Conservation (phyloP, 164 flowering plant species). For the Aristolochia californica region DNA sequence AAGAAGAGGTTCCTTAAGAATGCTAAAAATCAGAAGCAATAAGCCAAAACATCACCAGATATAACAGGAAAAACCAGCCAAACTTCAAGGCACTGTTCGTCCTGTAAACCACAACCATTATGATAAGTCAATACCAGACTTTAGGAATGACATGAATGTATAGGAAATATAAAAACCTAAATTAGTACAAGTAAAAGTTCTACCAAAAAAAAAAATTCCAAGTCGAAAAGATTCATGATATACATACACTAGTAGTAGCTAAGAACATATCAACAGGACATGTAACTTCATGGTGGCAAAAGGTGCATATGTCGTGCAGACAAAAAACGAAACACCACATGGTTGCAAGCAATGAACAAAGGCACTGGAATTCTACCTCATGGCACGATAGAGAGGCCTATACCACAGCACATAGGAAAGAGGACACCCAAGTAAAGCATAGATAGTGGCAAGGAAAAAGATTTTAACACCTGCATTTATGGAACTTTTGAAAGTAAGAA, state of each 20-base stretch:
- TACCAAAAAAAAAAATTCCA: neutral
- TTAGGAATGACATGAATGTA: neutral
- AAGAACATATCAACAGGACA: neutral
- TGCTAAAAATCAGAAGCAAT: neutral
- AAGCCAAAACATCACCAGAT: constrained; percentile 39
- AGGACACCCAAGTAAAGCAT: constrained; percentile 76
- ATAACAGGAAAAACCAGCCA: constrained; percentile 68
- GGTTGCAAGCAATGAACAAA: too few relatives aligned
- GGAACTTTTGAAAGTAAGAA: neutral
- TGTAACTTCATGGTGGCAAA: neutral
- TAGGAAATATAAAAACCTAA: neutral
- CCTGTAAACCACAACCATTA: constrained; percentile 31
- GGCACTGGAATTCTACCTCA: constrained; percentile 45
- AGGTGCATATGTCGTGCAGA: neutral
- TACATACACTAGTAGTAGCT: neutral
- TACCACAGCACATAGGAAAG: constrained; percentile 95
- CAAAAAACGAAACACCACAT: neutral
- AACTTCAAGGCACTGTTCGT: constrained; percentile 80
- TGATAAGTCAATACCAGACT: neutral
- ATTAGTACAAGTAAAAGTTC: neutral
- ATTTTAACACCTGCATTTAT: constrained; percentile 69
- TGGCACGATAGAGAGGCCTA: constrained; percentile 91
- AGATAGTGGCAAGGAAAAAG: constrained; percentile 82
- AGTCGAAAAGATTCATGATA: neutral
- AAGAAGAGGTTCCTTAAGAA: constrained; percentile 1